Evolutionary conservation across 331 rosid genomes (phyloP), one percentile per base, ranked within the genome.

Genomic region (Malus hybrid): DNA sequence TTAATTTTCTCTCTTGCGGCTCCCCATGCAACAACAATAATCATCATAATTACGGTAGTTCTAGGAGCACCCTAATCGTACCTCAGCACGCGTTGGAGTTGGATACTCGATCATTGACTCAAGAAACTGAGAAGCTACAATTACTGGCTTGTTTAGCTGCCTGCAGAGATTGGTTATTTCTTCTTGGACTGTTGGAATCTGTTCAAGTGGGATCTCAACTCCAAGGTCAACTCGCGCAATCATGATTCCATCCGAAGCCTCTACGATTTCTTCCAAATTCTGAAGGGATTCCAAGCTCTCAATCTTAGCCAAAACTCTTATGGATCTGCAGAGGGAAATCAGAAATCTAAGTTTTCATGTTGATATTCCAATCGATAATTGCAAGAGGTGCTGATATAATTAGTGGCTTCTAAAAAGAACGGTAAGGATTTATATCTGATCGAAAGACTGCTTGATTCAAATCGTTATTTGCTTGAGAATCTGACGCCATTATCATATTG

Each of bases 21-120:
- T 62, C 34, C 64, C 4, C 66, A 28, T 6, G 66, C 39, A 5
- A 62, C 66, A 62, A 2, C 16, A 62, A 14, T 62, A 28, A 14
- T 62, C 20, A 62, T 28, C 9, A 14, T 15, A 62, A 62, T 13
- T 62, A 26, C 1, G 6, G 5, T 3, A 62, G n/a, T 28, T 62
- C 1, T 14, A 5, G 42, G 30, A 46, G 65, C 24, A 39, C 15
- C 18, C 33, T 63, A 73, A 33, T 74, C 65, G 55, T 84, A 91
- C 98, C 97, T 93, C 98, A 6, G 97, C 98, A 0, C 94, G 93
- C 13, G 98, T 91, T 70, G 98, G 98, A 19, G 96, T 91, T 77
- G 98, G 98, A 80, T 93, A 93, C 82, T 93, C 97, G 46, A 91
- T 84, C 97, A 91, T 93, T 34, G 98, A 93, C 77, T 91, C 94